phyloP scores from a whole-genome alignment of 73 alveolate species.

The Vitrella brassicaformis region DNA sequence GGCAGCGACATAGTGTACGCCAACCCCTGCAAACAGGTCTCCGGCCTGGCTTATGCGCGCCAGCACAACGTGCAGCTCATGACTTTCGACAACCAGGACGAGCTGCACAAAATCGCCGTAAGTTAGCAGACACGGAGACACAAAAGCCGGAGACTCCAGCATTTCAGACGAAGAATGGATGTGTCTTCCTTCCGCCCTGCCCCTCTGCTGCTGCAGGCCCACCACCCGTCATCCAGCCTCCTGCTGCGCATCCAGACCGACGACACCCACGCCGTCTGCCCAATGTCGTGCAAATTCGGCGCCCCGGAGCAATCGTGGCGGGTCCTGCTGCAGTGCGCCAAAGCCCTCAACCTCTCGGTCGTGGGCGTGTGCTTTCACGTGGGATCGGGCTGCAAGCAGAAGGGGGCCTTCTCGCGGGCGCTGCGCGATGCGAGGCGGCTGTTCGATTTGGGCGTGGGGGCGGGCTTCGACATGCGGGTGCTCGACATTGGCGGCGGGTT shows the following conservation, averaged over 20 bases:
- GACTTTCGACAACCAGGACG: slow-evolving; percentile 30
- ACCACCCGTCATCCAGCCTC: neutral
- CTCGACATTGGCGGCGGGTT: slow-evolving; percentile 37
- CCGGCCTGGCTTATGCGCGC: slow-evolving; percentile 17
- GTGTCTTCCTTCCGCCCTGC: too few species aligned
- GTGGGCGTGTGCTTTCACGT: slow-evolving; percentile 16
- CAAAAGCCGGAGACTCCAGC: too few species aligned
- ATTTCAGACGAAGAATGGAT: too few species aligned
- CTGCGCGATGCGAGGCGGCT: slow-evolving; percentile 16
- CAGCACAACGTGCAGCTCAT: slow-evolving; percentile 3
- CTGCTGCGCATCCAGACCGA: neutral
- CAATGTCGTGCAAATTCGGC: slow-evolving; percentile 26
- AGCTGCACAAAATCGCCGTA: neutral
- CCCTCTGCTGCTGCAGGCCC: too few species aligned
- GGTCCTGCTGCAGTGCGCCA: slow-evolving; percentile 2
- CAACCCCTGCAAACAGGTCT: slow-evolving; percentile 29
- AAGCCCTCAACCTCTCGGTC: neutral
- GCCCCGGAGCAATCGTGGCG: slow-evolving; percentile 14
- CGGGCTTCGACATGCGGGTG: slow-evolving; percentile 2
- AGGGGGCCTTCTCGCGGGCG: slow-evolving; percentile 20
- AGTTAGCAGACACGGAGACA: too few species aligned
- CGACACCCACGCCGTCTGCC: slow-evolving; percentile 27
- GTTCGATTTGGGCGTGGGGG: neutral
- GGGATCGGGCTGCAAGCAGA: slow-evolving; percentile 33
- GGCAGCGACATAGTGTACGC: slow-evolving; percentile 34